These are phyloP conservation scores for Erucastrum elatum DNA, from an alignment of 345 rosid species.

Conservation along the genomic window DNA sequence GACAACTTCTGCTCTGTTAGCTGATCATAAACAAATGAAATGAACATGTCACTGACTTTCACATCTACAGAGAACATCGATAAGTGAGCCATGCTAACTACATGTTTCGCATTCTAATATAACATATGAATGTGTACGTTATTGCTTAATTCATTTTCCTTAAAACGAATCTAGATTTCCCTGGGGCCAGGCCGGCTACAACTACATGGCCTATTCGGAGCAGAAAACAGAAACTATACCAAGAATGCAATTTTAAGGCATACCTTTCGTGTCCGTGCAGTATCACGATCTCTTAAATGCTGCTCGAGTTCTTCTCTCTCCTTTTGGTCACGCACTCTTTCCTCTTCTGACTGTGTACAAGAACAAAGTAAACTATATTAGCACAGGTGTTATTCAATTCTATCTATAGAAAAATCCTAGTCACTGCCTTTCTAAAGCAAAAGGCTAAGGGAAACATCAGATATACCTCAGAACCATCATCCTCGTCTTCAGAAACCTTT, in stretches of 20 bases:
- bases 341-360: constrained; percentile 77
- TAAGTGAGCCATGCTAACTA: constrained; percentile 8
- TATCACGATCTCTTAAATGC: constrained; percentile 85
- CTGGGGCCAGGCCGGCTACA: background rate
- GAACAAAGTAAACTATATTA: constrained; percentile 6
- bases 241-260: constrained; percentile 21
- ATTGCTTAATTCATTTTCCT: constrained; percentile 1
- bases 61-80: constrained; percentile 9
- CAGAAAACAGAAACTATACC: constrained; percentile 2
- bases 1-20: constrained; percentile 75
- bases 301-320: constrained; percentile 88
- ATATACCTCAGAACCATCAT: constrained; percentile 81
- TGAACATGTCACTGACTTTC: constrained; percentile 32
- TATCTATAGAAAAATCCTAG: background rate
- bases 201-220: constrained; percentile 3
- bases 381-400: background rate
- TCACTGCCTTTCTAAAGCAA: constrained; percentile 9
- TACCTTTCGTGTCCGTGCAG: constrained; percentile 81
- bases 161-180: constrained; percentile 15
- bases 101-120: constrained; percentile 14
- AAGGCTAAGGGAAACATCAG: background rate
- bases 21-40: constrained; percentile 47
- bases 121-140: constrained; percentile 17
- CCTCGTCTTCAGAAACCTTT: constrained; percentile 54
- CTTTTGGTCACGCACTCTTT: constrained; percentile 81